Base-by-base conservation (phyloP, 2,329 filamentous ascomycete genomes). In the Alternaria arborescens region DNA sequence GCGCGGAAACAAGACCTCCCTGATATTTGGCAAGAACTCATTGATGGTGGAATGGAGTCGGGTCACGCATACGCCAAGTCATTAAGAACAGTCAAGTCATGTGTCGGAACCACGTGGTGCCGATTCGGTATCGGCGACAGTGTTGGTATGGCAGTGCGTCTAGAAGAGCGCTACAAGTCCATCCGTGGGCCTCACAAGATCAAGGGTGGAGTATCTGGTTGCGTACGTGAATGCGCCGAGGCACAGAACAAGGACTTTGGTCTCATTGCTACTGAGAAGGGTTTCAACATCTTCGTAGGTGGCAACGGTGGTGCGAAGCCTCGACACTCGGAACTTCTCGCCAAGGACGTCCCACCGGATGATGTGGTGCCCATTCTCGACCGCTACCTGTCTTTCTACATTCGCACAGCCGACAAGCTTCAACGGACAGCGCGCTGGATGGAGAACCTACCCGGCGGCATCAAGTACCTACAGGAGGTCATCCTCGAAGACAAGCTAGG, bases 241-340 rank as follows among this genome's bases (percentile, higher is more conserved):
- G 93, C 93, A 1, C 93, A 96, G 74, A 94, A 90, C 79, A 97
- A 97, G 79, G 93, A 97, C 73, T 97, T 97, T 69, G 93, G 93
- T 22, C 87, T 97, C 50, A 97, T 97, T 59, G 93, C 93, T 14
- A 96, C 92, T 0, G 93, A 97, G 63, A 97, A 95, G 71, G 93
- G 93, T 30, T 97, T 92, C 86, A 97, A 97, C 79, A 89, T 97
- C 77, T 97, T 93, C 70, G 92, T 97, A 1, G 93, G 86, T 34
- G 93, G 93, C 48, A 97, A 97, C 74, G 93, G 93, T 53, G 93
- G 94, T 60, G 92, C 92, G 16, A 94, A 92, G 68, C 93, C 93
- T 5, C 84, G 87, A 38, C 93, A 97, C 75, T 88, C 90, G 1
- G 92, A 96, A 70, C 84, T 97, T 2, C 85, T 97, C 1, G 92